These are phyloP conservation scores for Cyberlindnera japonica DNA, from an alignment of 805 yeast species.

Conservation along the genomic window DNA sequence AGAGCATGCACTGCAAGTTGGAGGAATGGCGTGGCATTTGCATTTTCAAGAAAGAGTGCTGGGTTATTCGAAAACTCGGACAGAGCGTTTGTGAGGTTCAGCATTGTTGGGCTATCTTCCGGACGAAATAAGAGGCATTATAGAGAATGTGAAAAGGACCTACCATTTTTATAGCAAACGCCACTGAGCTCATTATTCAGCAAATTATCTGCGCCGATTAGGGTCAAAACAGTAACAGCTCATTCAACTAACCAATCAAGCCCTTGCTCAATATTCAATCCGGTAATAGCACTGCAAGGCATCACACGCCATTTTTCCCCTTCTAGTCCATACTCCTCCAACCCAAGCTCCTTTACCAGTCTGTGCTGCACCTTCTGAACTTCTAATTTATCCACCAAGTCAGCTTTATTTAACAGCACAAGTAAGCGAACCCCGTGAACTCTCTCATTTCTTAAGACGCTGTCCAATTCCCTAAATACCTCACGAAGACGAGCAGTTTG, in stretches of 20 bases:
- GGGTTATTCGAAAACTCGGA: too few relatives aligned
- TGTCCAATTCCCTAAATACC: conserved; percentile 59
- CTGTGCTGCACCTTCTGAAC: conserved; percentile 14
- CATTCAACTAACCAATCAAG: conserved; percentile 8
- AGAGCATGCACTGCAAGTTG: too few relatives aligned
- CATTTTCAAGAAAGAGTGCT: too few relatives aligned
- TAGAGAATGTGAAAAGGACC: too few relatives aligned
- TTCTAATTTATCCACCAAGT: conserved; percentile 38
- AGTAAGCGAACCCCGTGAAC: conserved; percentile 67
- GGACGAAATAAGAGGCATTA: too few relatives aligned
- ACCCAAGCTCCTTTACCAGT: conserved; percentile 12
- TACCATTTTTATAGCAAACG: too few relatives aligned
- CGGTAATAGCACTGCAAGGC: conserved; percentile 15
- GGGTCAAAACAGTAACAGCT: not conserved
- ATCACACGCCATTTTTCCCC: conserved; percentile 16
- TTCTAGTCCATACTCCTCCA: conserved; percentile 10
- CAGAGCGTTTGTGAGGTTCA: too few relatives aligned
- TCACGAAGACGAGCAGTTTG: conserved; percentile 61
- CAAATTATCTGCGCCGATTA: too few relatives aligned
- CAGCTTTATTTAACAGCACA: conserved; percentile 73
- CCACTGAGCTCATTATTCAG: too few relatives aligned
- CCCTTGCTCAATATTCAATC: conserved; percentile 8
- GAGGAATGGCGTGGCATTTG: too few relatives aligned
- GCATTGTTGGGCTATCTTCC: too few relatives aligned
- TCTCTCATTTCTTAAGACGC: conserved; percentile 53